Conservation (phyloP, 345 rosid genomes). For the Clarkia xantiana region DNA sequence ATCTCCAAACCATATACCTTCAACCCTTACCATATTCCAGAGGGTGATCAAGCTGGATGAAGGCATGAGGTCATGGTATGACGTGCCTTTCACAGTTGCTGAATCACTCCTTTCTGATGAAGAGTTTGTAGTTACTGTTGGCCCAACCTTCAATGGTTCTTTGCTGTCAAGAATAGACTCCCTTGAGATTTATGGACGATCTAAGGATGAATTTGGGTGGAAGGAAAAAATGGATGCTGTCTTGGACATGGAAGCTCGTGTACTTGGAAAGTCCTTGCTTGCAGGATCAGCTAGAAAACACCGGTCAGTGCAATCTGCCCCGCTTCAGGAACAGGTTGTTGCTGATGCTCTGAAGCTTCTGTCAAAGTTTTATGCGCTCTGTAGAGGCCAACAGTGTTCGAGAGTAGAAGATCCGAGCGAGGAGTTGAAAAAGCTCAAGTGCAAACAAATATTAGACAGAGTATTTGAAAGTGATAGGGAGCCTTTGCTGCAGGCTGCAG, state of each 20-base stretch:
- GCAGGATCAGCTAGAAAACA: conserved; percentile 58
- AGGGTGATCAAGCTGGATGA: conserved; percentile 88
- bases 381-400: conserved; percentile 27
- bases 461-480: conserved; percentile 90
- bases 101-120: conserved; percentile 98
- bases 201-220: conserved; percentile 99
- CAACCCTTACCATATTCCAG: conserved; percentile 77
- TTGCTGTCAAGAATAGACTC: conserved; percentile 73
- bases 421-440: conserved; percentile 49
- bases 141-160: conserved; percentile 72
- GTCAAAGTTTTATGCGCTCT: conserved; percentile 46
- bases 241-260: conserved; percentile 90
- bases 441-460: conserved; percentile 65
- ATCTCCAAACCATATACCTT: conserved; percentile 83
- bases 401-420: conserved; percentile 29
- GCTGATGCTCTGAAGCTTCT: conserved; percentile 88
- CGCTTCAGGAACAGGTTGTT: conserved; percentile 77
- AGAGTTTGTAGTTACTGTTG: conserved; percentile 72
- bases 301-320: conserved; percentile 46
- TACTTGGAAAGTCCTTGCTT: conserved; percentile 60
- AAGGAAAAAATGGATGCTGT: conserved; percentile 91
- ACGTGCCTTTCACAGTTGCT: conserved; percentile 86
- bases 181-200: conserved; percentile 92
- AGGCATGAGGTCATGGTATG: conserved; percentile 95
- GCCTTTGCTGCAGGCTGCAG: conserved; percentile 78